Evolutionary conservation across 129 eudicot genomes (phyloP), one percentile per base, ranked within the genome.

Genomic region (Artemisia argyi): DNA sequence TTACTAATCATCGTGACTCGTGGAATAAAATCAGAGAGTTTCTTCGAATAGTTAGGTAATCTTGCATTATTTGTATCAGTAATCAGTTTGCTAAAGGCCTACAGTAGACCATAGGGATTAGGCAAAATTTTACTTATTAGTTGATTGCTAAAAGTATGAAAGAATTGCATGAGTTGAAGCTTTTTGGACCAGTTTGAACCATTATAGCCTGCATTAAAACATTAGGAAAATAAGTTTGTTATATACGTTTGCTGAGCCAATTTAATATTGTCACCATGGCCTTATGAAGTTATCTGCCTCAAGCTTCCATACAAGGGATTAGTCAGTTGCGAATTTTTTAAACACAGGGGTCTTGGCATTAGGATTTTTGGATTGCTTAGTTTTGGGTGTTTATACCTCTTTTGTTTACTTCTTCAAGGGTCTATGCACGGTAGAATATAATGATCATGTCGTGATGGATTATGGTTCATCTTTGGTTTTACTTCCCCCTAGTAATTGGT

Each of bases 51-150:
- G 51, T 48, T 73, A 46, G 60, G 49, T 48, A 48, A 58, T 6
- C 7, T 61, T 20, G 3, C 53, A 60, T 7, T 35, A 7, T 72
- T n/a, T 64, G 20, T 63, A 61, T 60, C 68, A 61, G 32, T 73
- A 61, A 73, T 61, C 56, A 61, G 48, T 60, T 68, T 32, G 42
- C 7, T 35, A 35, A 35, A 35, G 44, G 44, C 26, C 32, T 9
- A 26, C 56, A 47, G 22, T 56, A 11, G 47, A 19, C 14, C 42
- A 58, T n/a, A 49, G 30, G 44, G 57, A 60, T 68, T 51, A n/a
- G 46, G 26, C 44, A 35, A 35, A 51, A 28, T 9, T 52, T 9
- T 9, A 52, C 73, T 52, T 12, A 68, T 52, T 15, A 52, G 2
- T 48, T 35, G 8, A 35, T 35, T 35, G 44, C 44, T 39, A 7